phyloP scores from a whole-genome alignment of 2,329 filamentous ascomycete genomes.

The Hyphodiscus sp. region DNA sequence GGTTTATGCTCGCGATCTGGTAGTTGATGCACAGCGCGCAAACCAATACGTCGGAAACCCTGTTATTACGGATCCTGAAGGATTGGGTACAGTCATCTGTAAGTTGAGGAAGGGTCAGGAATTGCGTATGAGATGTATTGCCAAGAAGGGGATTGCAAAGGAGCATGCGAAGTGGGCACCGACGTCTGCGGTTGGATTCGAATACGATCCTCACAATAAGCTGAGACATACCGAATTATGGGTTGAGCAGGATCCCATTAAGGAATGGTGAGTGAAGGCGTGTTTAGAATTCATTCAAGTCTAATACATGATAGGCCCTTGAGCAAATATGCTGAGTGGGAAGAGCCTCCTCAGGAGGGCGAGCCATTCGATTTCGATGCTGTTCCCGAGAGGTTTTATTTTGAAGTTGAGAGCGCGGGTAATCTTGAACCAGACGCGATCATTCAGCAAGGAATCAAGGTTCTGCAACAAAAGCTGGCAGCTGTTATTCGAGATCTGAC shows the following conservation, averaged over 20 bases:
- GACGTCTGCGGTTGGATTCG: conserved; percentile 86
- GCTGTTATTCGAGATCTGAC: conserved; percentile 62
- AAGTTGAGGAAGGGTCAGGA: conserved; percentile 89
- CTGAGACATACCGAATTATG: conserved; percentile 86
- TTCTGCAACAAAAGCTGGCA: conserved; percentile 86
- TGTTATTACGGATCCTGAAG: conserved; percentile 76
- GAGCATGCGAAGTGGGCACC: conserved; percentile 98
- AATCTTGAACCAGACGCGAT: conserved; percentile 85
- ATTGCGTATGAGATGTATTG: conserved; percentile 82
- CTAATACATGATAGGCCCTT: conserved; percentile 55
- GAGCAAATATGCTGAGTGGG: conserved; percentile 72
- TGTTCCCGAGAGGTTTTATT: conserved; percentile 79
- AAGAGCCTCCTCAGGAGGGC: conserved; percentile 72
- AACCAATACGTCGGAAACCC: conserved; percentile 74
- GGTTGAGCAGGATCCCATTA: conserved; percentile 78
- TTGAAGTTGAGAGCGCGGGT: conserved; percentile 85
- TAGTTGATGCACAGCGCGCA: conserved; percentile 61
- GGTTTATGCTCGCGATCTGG: conserved; percentile 85
- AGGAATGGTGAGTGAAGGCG: conserved; percentile 67
- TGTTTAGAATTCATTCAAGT: not conserved
- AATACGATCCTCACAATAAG: conserved; percentile 98
- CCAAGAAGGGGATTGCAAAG: conserved; percentile 98
- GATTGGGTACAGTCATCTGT: conserved; percentile 76
- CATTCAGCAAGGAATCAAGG: conserved; percentile 79
- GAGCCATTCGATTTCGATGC: conserved; percentile 90